These are phyloP conservation scores for Aspergillus bertholletiae DNA, from an alignment of 495 filamentous ascomycete genomes.

Conservation along the genomic window DNA sequence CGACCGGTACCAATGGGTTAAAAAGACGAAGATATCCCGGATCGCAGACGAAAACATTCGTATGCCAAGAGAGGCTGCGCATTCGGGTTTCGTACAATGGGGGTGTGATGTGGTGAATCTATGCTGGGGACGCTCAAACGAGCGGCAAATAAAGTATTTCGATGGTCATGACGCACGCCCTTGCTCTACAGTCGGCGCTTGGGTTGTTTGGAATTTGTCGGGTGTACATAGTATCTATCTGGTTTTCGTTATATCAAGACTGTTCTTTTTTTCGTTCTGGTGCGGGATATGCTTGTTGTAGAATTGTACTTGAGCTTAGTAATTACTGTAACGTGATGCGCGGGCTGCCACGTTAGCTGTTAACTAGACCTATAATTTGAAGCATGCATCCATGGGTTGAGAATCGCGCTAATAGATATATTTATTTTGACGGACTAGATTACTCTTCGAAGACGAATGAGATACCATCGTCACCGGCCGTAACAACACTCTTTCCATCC, in stretches of 20 bases:
- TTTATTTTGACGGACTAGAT: constrained; percentile 1
- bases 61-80: background rate
- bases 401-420: constrained; percentile 3
- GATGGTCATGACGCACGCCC: constrained; percentile 12
- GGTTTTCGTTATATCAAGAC: constrained; percentile 27
- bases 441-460: constrained; percentile 63
- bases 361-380: no score
- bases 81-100: background rate
- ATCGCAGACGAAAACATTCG: constrained; percentile 11
- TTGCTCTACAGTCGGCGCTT: constrained; percentile 28
- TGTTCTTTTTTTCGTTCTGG: constrained; percentile 14
- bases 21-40: constrained; percentile 25
- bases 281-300: background rate
- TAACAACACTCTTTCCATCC: constrained; percentile 65
- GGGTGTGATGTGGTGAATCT: constrained; percentile 1
- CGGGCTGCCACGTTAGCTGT: no score
- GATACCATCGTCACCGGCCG: constrained; percentile 84
- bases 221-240: constrained; percentile 44
- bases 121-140: background rate
- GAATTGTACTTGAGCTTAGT: background rate
- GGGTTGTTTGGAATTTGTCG: constrained; percentile 35
- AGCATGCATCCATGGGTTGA: no score
- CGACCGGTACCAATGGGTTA: constrained; percentile 17
- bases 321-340: background rate
- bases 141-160: background rate